Percentiles rank a stretch among this genome's conserved stretches.
phyloP scores from a whole-genome alignment of 148 eudicot genomes.

The Linanthus parryae region DNA sequence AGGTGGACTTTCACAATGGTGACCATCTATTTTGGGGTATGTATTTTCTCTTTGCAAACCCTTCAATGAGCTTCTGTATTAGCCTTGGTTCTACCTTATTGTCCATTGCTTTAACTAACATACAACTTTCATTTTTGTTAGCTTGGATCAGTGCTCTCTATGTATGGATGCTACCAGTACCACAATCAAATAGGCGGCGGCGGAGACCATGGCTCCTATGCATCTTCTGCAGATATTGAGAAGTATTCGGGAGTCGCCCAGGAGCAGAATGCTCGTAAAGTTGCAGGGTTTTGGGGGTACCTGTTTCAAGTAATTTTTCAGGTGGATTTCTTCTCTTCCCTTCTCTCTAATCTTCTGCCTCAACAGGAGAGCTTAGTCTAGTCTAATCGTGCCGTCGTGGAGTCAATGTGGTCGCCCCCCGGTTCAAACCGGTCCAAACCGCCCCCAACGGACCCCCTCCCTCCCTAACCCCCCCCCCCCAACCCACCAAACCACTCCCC shows the following conservation, averaged over 20 bases:
- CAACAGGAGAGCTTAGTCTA: too few species aligned
- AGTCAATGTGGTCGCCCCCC: too few species aligned
- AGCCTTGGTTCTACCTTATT: not conserved
- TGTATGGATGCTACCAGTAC: conserved; percentile 66
- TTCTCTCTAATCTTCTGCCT: not conserved
- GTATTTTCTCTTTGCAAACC: conserved; percentile 4
- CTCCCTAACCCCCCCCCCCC: too few species aligned
- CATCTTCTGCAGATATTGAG: conserved; percentile 9
- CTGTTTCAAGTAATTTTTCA: conserved; percentile 70
- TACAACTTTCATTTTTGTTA: conserved; percentile 7
- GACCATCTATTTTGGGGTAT: conserved; percentile 87
- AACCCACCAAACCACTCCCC: too few species aligned
- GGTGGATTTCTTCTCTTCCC: conserved; percentile 24
- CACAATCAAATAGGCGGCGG: conserved; percentile 38
- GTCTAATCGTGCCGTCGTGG: too few species aligned
- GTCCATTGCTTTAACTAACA: not conserved
- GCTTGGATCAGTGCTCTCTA: conserved; percentile 73
- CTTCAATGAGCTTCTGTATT: not conserved
- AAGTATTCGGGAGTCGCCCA: conserved; percentile 18
- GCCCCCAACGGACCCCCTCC: too few species aligned
- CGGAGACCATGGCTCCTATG: conserved; percentile 38
- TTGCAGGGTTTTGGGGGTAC: conserved; percentile 77
- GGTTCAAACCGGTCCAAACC: too few species aligned
- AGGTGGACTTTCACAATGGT: conserved; percentile 91
- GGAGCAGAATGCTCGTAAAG: conserved; percentile 23